Conservation (phyloP, 257 asterid species). For the Solanum peruvianum region DNA sequence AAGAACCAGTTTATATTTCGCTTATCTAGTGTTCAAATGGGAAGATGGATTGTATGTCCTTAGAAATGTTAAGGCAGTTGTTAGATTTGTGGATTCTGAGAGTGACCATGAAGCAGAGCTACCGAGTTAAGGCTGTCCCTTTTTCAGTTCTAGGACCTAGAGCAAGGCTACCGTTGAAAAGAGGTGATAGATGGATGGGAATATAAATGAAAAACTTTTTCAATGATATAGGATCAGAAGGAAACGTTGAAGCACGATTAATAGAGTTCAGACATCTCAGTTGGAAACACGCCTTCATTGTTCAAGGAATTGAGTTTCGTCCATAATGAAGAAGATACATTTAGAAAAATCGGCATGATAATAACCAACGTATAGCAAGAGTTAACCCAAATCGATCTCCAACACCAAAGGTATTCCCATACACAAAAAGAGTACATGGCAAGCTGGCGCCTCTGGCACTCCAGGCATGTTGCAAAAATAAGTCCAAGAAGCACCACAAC, state of each 20-base stretch:
- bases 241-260: slow-evolving; percentile 1
- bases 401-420: background rate
- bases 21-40: no score
- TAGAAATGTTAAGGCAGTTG: background rate
- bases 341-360: background rate
- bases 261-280: background rate
- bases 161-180: background rate
- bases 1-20: no score
- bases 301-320: slow-evolving; percentile 25
- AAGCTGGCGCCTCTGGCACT: background rate
- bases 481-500: background rate
- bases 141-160: background rate
- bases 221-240: background rate
- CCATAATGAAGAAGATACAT: background rate
- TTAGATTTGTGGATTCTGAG: background rate
- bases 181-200: background rate
- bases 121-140: background rate
- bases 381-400: background rate
- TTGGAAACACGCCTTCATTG: background rate
- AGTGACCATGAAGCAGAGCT: background rate
- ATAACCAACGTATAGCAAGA: background rate
- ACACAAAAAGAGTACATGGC: background rate
- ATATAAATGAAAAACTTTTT: background rate
- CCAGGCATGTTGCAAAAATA: background rate
- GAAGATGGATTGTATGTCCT: background rate